Evolutionary conservation across 2,329 filamentous ascomycete species (phyloP).

Genomic region (Fusarium marasasianum): DNA sequence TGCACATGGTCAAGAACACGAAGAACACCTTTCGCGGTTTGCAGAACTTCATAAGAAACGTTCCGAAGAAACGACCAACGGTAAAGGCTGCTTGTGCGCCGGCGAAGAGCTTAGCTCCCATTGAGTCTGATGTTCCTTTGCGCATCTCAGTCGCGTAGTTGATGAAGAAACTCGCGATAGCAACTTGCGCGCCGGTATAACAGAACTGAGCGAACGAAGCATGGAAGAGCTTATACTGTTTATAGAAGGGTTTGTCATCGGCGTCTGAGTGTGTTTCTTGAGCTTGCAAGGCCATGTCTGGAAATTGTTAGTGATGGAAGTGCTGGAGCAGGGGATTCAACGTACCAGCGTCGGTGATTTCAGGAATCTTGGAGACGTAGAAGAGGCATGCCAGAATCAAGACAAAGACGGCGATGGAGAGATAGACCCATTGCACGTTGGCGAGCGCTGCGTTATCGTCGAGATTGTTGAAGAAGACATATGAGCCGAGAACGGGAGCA

Average conservation of each 20-base stretch:
- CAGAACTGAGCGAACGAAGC: conserved; percentile 81
- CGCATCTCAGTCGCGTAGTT: conserved; percentile 75
- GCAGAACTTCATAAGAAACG: conserved; percentile 71
- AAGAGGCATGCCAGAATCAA: conserved; percentile 72
- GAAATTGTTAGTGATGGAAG: not conserved
- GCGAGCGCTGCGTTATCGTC: conserved; percentile 65
- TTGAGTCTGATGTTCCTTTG: conserved; percentile 57
- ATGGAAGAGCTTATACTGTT: conserved; percentile 80
- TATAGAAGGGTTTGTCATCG: conserved; percentile 69
- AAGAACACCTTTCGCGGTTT: conserved; percentile 75
- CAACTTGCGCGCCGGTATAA: conserved; percentile 78
- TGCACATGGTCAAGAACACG: conserved; percentile 69
- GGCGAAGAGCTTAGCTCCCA: conserved; percentile 74
- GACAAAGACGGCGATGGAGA: conserved; percentile 77
- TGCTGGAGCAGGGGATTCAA: not conserved
- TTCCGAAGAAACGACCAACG: conserved; percentile 75
- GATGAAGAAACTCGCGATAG: conserved; percentile 75
- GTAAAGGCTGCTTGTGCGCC: conserved; percentile 80
- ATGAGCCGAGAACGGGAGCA: conserved; percentile 76
- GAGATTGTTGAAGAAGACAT: conserved; percentile 75
- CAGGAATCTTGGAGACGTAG: conserved; percentile 73
- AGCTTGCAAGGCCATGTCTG: conserved; percentile 73
- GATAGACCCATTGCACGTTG: conserved; percentile 81
- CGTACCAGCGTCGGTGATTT: conserved; percentile 67
- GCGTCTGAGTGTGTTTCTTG: conserved; percentile 62